A percentile compares a stretch with the other conserved stretches of the same genome.
phyloP scores from a whole-genome alignment of 2,329 filamentous ascomycete genomes.

The Penicillium sp. region DNA sequence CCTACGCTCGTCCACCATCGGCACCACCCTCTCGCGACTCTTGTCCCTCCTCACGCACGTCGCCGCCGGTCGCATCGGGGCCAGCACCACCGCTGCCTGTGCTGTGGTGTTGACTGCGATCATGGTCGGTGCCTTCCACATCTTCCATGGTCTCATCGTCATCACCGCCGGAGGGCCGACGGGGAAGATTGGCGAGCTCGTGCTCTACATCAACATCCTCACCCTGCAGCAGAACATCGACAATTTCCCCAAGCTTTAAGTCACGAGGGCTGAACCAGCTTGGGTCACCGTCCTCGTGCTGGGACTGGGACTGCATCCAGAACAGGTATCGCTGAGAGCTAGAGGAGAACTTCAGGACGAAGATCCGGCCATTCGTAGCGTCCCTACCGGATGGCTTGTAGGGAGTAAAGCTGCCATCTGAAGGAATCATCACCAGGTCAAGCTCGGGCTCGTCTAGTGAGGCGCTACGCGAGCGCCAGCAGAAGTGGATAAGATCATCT shows the following conservation, averaged over 20 bases:
- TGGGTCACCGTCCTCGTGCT: constrained; percentile 67
- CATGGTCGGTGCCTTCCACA: constrained; percentile 62
- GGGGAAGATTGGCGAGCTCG: constrained; percentile 67
- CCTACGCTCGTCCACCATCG: constrained; percentile 99
- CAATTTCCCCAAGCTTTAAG: constrained; percentile 81
- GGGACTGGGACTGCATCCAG: constrained; percentile 91
- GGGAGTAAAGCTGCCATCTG: constrained; percentile 81
- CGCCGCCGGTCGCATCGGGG: constrained; percentile 82
- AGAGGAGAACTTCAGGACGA: constrained; percentile 88
- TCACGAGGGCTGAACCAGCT: constrained; percentile 83
- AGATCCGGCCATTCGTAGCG: constrained; percentile 80
- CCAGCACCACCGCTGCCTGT: constrained; percentile 77
- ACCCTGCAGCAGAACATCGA: constrained; percentile 80
- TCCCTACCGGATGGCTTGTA: constrained; percentile 69
- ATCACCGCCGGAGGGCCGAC: constrained; percentile 54
- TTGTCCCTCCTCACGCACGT: constrained; percentile 86
- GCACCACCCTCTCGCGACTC: constrained; percentile 87
- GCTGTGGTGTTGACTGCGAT: constrained; percentile 57
- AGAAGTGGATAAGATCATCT: constrained; percentile 95
- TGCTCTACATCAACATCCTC: constrained; percentile 78
- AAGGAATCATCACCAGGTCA: constrained; percentile 90
- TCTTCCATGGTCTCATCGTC: constrained; percentile 79
- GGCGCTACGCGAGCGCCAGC: constrained; percentile 82
- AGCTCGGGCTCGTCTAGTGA: constrained; percentile 72
- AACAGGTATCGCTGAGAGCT: constrained; percentile 90